Evolutionary conservation across 176 grass and related monocot species (phyloP).

Genomic region (Avena atlantica): DNA sequence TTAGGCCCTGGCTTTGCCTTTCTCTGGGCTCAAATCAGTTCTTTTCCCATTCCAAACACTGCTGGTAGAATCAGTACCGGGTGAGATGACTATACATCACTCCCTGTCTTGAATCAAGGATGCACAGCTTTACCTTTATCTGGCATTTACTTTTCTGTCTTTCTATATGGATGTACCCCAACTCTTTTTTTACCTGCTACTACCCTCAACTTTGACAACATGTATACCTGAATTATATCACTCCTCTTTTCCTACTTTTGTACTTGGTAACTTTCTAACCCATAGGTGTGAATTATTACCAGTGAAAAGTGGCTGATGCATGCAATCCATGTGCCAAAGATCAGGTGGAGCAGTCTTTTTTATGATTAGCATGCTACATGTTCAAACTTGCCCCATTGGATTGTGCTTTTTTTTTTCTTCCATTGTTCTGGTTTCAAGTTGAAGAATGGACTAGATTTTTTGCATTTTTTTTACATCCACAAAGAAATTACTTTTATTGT

Average conservation of each 20-base stretch:
- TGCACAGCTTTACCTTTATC: conserved; percentile 54
- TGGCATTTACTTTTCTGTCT: conserved; percentile 51
- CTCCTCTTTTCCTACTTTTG: conserved; percentile 49
- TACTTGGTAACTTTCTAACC: conserved; percentile 57
- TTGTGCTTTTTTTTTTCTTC: not conserved
- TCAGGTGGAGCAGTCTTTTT: conserved; percentile 36
- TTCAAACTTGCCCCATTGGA: conserved; percentile 24
- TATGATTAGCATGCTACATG: conserved; percentile 24
- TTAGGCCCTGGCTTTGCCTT: conserved; percentile 32
- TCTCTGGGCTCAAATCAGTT: conserved; percentile 22
- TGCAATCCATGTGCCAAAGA: conserved; percentile 46
- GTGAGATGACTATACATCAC: not conserved
- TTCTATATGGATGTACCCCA: conserved; percentile 51
- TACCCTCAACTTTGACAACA: conserved; percentile 46
- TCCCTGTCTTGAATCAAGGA: conserved; percentile 47
- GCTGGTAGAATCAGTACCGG: conserved; percentile 18
- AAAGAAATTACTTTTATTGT: not conserved
- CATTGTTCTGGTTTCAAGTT: conserved; percentile 15
- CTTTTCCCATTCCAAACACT: conserved; percentile 35
- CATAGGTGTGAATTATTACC: conserved; percentile 51
- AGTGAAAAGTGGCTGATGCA: conserved; percentile 43
- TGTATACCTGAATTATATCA: conserved; percentile 39
- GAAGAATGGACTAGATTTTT: not conserved
- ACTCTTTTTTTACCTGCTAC: conserved; percentile 28
- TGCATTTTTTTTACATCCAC: not conserved